Evolutionary conservation across 768 basidiomycete species (phyloP).

Genomic region (Tulasnella calospora): DNA sequence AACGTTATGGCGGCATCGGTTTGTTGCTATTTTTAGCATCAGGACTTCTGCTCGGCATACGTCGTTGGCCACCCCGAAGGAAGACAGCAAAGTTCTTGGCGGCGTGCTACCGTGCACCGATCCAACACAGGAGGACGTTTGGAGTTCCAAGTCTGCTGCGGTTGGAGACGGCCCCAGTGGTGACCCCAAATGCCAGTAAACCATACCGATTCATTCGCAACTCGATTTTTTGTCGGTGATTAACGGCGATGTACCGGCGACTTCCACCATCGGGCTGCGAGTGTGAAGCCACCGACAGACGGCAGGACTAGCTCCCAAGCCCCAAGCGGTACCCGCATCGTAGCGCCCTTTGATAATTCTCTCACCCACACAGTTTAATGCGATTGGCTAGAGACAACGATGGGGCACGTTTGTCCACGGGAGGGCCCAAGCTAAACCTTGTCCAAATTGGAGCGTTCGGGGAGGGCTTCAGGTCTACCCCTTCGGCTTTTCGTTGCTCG

Average conservation of each 20-base stretch:
- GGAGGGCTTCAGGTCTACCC: neutral
- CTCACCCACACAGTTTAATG: neutral
- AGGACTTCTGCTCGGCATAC: neutral
- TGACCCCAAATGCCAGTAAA: neutral
- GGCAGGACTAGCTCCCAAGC: neutral
- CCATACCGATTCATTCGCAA: neutral
- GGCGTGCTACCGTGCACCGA: too few species aligned
- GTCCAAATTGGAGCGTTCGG: neutral
- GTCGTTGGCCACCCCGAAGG: neutral
- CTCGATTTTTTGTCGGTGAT: neutral
- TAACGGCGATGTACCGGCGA: neutral
- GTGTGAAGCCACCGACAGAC: neutral
- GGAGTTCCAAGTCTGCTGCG: neutral
- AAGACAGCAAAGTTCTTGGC: neutral
- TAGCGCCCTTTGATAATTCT: neutral
- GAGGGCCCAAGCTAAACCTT: constrained; percentile 1
- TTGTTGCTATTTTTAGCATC: neutral
- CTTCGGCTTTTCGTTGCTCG: neutral
- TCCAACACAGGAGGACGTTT: neutral
- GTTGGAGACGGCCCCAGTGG: neutral
- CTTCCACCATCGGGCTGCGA: neutral
- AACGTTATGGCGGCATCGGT: neutral
- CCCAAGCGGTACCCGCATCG: neutral
- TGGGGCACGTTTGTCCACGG: neutral
- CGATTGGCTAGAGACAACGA: neutral